Evolutionary conservation across 768 basidiomycete species (phyloP), one percentile per base, ranked within the genome.

Genomic region (Cystobasidium onofrii): DNA sequence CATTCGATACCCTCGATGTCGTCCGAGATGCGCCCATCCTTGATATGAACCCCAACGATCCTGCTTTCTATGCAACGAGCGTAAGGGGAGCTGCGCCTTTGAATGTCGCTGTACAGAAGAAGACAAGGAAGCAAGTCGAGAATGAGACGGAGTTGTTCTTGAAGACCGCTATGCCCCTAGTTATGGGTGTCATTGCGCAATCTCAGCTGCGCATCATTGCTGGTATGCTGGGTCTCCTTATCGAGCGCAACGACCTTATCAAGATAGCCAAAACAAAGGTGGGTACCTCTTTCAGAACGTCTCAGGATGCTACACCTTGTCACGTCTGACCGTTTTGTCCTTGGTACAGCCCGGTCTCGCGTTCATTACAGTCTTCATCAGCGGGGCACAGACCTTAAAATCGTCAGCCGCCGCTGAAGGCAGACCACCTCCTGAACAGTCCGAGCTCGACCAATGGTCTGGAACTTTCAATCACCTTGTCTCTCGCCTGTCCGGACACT

Each of bases 1-100:
- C 92, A 79, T 98, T 97, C 83, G 87, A 86, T 74, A 93, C 97
- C 80, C 85, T 98, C 71, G 95, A 97, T 80, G 92, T 98, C 20
- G 88, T 98, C 63, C 84, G 85, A 76, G 84, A 90, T 64, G 90
- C 92, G 1, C 86, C 86, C 44, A 75, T 89, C 20, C 86, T 90
- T 41, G 95, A 90, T 77, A 80, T 9, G 75, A 78, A 1, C 73
- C 80, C 33, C 78, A 80, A 66, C 61, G 78, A 4, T 61, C 77
- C 64, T 39, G 73, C 46, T n/a, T 75, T 74, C 52, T 44, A 67
- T 29, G 65, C 65, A 10, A 44, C 20, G n/a, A 36, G 33, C 63
- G 25, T 25, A 27, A n/a, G 65, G 18, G 65, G 75, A 75, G 10
- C 70, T 74, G 76, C 78, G 44, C 57, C 57, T 4, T 27, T 60